phyloP scores from a whole-genome alignment of 2,329 filamentous ascomycete genomes.

The Exserohilum turcica region DNA sequence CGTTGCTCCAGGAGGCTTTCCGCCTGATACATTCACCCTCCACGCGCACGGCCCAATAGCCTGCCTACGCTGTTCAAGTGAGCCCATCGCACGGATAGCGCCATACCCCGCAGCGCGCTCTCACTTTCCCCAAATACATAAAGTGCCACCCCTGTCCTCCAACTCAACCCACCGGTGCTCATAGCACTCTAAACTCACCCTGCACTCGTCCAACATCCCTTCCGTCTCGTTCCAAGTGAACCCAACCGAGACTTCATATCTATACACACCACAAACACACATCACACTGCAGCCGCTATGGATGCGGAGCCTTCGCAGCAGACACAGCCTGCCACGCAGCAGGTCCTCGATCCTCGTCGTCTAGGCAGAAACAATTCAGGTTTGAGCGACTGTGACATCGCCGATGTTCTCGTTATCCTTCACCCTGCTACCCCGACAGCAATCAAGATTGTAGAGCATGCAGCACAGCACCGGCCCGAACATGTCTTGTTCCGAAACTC shows the following conservation, averaged over 20 bases:
- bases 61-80: constrained; percentile 10
- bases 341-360: constrained; percentile 78
- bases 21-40: background rate
- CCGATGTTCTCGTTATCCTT: constrained; percentile 87
- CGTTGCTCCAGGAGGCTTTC: background rate
- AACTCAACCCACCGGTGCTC: background rate
- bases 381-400: constrained; percentile 78
- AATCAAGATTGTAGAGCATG: constrained; percentile 68
- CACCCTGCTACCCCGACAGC: constrained; percentile 78
- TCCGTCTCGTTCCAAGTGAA: background rate
- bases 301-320: constrained; percentile 40
- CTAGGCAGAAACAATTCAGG: constrained; percentile 81
- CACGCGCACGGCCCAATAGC: constrained; percentile 8
- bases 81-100: background rate
- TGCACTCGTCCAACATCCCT: background rate
- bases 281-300: constrained; percentile 17
- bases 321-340: constrained; percentile 73
- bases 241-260: background rate
- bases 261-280: background rate
- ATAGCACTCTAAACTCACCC: background rate
- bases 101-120: background rate
- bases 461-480: constrained; percentile 58
- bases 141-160: background rate
- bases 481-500: constrained; percentile 62
- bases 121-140: constrained; percentile 5